Evolutionary conservation across 306 rosid genomes (phyloP), one percentile per base, ranked within the genome.

Genomic region (Lagenaria siceraria): DNA sequence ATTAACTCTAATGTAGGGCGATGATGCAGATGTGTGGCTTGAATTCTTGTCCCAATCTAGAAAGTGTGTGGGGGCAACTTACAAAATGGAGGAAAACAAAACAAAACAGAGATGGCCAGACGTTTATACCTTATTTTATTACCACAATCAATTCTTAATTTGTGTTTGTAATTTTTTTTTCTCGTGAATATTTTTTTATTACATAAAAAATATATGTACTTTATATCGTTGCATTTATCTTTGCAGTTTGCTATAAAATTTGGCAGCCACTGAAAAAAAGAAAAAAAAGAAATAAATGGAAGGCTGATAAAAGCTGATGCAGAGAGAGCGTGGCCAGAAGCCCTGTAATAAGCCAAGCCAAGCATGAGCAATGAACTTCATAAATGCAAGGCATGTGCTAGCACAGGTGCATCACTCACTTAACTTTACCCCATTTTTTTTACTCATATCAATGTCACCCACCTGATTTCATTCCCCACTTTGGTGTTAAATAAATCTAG

Each of bases 351-450:
- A 80, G 80, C 79, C 62, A 71, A 81, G 60, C 76, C 78, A 74
- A 83, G 62, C 66, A 51, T 36, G 74, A 73, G 59, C 80, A 68
- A 62, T 52, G 80, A 84, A 25, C 66, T 78, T 78, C 77, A 73
- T 85, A 80, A 85, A 87, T 89, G 95, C 83, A 81, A 75, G 31
- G 83, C 93, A 88, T 78, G 88, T 79, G 85, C 87, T 74, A 38
- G 25, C 68, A 62, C 77, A 46, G 74, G 81, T 77, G 31, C 82
- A 82, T 64, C 74, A 73, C 58, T 69, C 75, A 69, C 54, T 42
- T 21, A 17, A 22, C 75, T 69, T 69, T 42, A 42, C 75, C 54
- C 55, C 54, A 10, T 43, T 42, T 42, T 42, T 69, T 33, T 55
- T 69, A 69, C 53, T 42, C 72, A 75, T 10, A 74, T 49, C 68